A percentile compares a stretch with the other conserved stretches of the same genome.
Evolutionary conservation across 1,284 basidiomycete species (phyloP).

Genomic region (Heterobasidion annosum): DNA sequence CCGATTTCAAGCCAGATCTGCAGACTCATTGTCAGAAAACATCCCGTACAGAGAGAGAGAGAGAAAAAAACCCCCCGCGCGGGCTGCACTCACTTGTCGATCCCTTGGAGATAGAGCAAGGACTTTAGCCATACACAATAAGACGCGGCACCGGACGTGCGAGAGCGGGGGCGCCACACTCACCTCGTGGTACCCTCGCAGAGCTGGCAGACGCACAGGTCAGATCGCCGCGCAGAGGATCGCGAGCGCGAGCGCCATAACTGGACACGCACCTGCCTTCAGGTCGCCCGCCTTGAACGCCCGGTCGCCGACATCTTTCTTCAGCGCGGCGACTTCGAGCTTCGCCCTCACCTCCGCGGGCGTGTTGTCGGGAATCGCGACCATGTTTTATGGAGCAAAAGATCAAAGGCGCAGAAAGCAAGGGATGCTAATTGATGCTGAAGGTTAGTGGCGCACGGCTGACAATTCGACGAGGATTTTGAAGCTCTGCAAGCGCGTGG

Average conservation of each 20-base stretch:
- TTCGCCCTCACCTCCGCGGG: conserved; percentile 27
- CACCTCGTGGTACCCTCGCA: conserved; percentile 42
- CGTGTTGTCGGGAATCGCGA: background rate
- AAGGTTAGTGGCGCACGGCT: too few species aligned
- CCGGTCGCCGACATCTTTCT: conserved; percentile 67
- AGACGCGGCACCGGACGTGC: background rate
- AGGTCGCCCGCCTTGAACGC: conserved; percentile 63
- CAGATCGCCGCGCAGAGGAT: background rate
- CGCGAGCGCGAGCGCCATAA: too few species aligned
- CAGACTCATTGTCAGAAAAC: background rate
- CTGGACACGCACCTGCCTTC: conserved; percentile 39
- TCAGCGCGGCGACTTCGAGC: conserved; percentile 49
- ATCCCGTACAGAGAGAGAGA: background rate
- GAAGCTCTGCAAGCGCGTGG: background rate
- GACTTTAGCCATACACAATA: conserved; percentile 24
- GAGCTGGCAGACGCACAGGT: background rate
- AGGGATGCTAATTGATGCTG: too few species aligned
- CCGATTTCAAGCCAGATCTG: conserved; percentile 7
- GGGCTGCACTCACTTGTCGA: conserved; percentile 51
- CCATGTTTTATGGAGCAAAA: background rate
- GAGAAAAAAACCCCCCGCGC: background rate
- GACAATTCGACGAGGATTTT: too few species aligned
- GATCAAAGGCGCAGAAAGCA: too few species aligned
- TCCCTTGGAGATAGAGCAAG: conserved; percentile 57
- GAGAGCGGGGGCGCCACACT: background rate